A percentile compares a stretch with the other conserved stretches of the same genome.
Evolutionary conservation across 805 yeast species (phyloP).

Genomic region (Ogataea nonfermentans): DNA sequence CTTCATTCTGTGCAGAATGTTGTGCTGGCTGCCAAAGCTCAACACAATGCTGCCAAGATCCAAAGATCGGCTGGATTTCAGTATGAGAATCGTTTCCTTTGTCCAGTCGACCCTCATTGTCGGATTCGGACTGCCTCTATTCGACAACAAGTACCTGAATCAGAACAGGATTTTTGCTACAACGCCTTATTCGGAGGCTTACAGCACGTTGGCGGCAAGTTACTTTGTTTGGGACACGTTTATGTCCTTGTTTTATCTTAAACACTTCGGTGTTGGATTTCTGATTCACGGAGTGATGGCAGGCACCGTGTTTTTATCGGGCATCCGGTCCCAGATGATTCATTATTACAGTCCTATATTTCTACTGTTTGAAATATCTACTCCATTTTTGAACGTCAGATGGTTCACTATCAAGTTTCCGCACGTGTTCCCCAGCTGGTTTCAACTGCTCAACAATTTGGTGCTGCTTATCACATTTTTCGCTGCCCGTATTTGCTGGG

Average conservation of each 20-base stretch:
- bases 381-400: constrained; percentile 37
- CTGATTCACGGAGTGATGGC: constrained; percentile 38
- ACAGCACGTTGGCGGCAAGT: constrained; percentile 32
- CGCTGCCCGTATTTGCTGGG: constrained; percentile 37
- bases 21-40: constrained; percentile 17
- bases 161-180: constrained; percentile 33
- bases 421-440: constrained; percentile 23
- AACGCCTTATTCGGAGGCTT: constrained; percentile 34
- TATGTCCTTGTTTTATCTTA: constrained; percentile 28
- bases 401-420: constrained; percentile 38
- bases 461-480: constrained; percentile 35
- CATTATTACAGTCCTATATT: constrained; percentile 36
- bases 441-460: constrained; percentile 34
- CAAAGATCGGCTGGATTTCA: constrained; percentile 29
- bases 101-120: constrained; percentile 34
- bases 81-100: constrained; percentile 35
- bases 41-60: constrained; percentile 13
- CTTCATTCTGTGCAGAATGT: constrained; percentile 16
- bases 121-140: constrained; percentile 30
- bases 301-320: constrained; percentile 31
- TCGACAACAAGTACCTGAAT: constrained; percentile 28
- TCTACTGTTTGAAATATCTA: constrained; percentile 36
- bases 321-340: constrained; percentile 28
- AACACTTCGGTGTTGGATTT: constrained; percentile 36
- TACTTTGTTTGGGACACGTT: constrained; percentile 39